Percentiles rank a stretch among this genome's conserved stretches.
Evolutionary conservation across 2,329 filamentous ascomycete species (phyloP).

Genomic region (Pseudocercospora eumusae): DNA sequence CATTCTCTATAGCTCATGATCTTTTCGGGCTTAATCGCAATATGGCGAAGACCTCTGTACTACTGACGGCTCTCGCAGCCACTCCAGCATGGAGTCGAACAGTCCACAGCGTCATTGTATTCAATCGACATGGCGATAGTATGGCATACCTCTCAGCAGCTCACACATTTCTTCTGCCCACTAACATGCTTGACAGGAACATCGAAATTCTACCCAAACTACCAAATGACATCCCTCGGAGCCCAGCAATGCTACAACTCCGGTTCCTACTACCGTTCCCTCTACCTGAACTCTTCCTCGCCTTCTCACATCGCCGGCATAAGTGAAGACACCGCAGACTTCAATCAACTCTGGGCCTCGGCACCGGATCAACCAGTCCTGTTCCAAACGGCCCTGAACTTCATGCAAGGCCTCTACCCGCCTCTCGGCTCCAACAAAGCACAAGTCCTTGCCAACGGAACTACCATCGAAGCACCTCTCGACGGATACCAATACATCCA

Average conservation of each 20-base stretch:
- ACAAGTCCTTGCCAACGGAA: not conserved
- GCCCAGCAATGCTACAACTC: conserved; percentile 17
- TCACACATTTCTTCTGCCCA: not conserved
- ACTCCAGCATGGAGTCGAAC: conserved; percentile 8
- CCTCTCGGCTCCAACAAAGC: not conserved
- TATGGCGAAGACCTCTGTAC: not conserved
- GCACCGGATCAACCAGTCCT: conserved; percentile 20
- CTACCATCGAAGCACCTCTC: not conserved
- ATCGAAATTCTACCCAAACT: conserved; percentile 16
- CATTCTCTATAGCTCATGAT: not conserved
- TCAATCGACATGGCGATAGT: conserved; percentile 20
- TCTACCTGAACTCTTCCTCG: conserved; percentile 9
- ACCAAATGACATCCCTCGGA: conserved; percentile 21
- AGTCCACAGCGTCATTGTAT: conserved; percentile 16
- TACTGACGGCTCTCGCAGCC: not conserved
- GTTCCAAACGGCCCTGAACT: conserved; percentile 15
- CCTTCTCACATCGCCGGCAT: conserved; percentile 8
- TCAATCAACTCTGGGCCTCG: conserved; percentile 14
- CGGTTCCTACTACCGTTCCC: conserved; percentile 16
- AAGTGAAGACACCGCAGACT: conserved; percentile 2
- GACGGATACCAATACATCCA: conserved; percentile 18
- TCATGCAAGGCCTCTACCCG: conserved; percentile 18
- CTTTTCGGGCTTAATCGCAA: not conserved
- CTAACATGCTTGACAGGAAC: conserved; percentile 9
- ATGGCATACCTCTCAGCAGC: not conserved